These are phyloP conservation scores for Phytophthora agathidicida DNA, from an alignment of 352 stramenopile genomes.

Conservation along the genomic window DNA sequence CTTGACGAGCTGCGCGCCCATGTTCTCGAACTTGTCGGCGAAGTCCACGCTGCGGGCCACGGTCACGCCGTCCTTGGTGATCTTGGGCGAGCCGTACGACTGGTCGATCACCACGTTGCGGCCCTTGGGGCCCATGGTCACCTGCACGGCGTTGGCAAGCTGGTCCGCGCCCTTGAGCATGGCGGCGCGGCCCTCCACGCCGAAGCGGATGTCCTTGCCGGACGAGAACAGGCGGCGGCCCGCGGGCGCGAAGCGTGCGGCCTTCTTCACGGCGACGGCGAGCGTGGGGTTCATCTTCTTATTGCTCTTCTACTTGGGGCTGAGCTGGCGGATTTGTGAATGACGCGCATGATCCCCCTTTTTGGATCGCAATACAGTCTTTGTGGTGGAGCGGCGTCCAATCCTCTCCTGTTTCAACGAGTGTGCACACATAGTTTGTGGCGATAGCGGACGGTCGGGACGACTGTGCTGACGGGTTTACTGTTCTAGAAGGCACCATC, in stretches of 20 bases:
- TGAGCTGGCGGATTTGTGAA: slow-evolving; percentile 42
- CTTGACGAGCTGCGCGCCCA: slow-evolving; percentile 69
- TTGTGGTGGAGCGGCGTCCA: slow-evolving; percentile 27
- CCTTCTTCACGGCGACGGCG: slow-evolving; percentile 71
- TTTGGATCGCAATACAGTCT: not conserved
- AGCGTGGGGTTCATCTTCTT: slow-evolving; percentile 83
- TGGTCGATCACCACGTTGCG: slow-evolving; percentile 99
- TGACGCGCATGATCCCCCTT: slow-evolving; percentile 18
- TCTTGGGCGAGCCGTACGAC: slow-evolving; percentile 84
- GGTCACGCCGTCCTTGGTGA: slow-evolving; percentile 84
- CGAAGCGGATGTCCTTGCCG: slow-evolving; percentile 99
- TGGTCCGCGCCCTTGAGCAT: slow-evolving; percentile 99
- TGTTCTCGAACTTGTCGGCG: slow-evolving; percentile 85
- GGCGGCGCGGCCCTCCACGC: slow-evolving; percentile 95
- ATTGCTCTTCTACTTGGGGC: not conserved
- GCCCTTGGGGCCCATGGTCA: slow-evolving; percentile 99
- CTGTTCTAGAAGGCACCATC: slow-evolving; percentile 31
- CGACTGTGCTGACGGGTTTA: slow-evolving; percentile 19
- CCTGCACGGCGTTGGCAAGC: slow-evolving; percentile 99
- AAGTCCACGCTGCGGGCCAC: slow-evolving; percentile 82
- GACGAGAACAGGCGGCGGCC: slow-evolving; percentile 80
- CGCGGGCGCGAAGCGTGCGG: slow-evolving; percentile 38
- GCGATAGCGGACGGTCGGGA: slow-evolving; percentile 2
- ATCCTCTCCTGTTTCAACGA: too few relatives aligned
- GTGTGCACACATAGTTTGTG: not conserved